phyloP scores from a whole-genome alignment of 179 eudicot genomes.

The Vitellaria paradoxa region DNA sequence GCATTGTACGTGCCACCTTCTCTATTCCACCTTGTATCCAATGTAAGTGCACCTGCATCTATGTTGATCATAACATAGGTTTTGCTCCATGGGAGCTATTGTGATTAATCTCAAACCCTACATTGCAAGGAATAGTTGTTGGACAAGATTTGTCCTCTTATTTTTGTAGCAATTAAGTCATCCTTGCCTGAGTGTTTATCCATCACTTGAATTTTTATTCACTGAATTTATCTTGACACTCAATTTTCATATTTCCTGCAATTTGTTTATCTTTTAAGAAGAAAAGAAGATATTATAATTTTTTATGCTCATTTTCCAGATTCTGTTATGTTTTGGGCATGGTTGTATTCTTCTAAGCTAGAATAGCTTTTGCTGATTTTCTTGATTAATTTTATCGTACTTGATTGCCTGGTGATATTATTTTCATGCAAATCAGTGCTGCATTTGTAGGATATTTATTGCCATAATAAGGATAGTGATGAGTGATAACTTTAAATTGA shows the following conservation, averaged over 20 bases:
- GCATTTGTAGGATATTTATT: not conserved
- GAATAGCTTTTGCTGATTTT: not conserved
- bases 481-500: not conserved
- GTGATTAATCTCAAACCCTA: not conserved
- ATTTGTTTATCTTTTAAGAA: not conserved
- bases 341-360: not conserved
- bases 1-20: no score
- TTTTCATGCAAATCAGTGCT: not conserved
- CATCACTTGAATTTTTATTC: not conserved
- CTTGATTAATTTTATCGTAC: not conserved
- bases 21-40: no score
- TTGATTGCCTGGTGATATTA: not conserved
- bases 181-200: not conserved
- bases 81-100: not conserved
- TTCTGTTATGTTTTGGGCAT: not conserved
- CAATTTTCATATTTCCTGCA: not conserved
- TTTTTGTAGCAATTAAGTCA: not conserved
- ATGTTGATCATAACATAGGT: not conserved
- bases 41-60: not conserved
- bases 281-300: not conserved
- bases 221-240: not conserved
- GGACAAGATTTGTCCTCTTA: not conserved
- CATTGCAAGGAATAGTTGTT: not conserved
- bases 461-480: not conserved
- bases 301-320: not conserved